These are phyloP conservation scores for Wickerhamomyces sydowiorum DNA, from an alignment of 805 yeast genomes.

Conservation along the genomic window DNA sequence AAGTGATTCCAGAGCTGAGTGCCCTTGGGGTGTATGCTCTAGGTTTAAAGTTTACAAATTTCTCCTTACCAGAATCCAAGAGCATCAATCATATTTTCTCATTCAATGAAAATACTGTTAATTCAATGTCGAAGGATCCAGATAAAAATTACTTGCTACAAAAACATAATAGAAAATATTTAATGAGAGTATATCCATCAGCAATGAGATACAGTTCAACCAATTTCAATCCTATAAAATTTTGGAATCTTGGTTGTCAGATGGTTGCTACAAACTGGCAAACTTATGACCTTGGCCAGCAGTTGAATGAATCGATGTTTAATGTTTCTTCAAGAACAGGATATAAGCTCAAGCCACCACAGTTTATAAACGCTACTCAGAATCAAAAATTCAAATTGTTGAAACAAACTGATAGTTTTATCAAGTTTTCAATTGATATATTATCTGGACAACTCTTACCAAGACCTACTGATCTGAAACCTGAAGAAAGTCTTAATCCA, in stretches of 20 bases:
- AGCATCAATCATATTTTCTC: slow-evolving; percentile 80
- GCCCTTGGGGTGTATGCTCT: slow-evolving; percentile 55
- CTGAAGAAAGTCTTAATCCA: slow-evolving; percentile 49
- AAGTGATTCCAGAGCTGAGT: slow-evolving; percentile 40
- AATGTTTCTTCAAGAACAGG: slow-evolving; percentile 57
- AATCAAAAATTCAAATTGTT: slow-evolving; percentile 17
- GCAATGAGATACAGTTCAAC: slow-evolving; percentile 69
- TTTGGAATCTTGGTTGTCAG: slow-evolving; percentile 85
- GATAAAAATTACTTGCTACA: slow-evolving; percentile 48
- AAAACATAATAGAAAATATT: slow-evolving; percentile 69
- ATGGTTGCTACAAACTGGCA: slow-evolving; percentile 99
- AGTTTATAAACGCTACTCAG: slow-evolving; percentile 25
- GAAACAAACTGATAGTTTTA: slow-evolving; percentile 3
- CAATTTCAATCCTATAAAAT: slow-evolving; percentile 72
- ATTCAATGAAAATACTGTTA: slow-evolving; percentile 67
- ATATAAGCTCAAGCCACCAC: slow-evolving; percentile 69
- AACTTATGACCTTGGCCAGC: slow-evolving; percentile 84
- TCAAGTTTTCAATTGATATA: slow-evolving; percentile 34
- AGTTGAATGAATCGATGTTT: slow-evolving; percentile 80
- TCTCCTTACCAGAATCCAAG: slow-evolving; percentile 82
- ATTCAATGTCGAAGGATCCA: slow-evolving; percentile 57
- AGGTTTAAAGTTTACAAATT: slow-evolving; percentile 75
- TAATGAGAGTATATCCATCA: slow-evolving; percentile 88
- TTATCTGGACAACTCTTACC: slow-evolving; percentile 88
- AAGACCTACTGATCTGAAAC: slow-evolving; percentile 47